These are phyloP conservation scores for Lipomyces chichibuensis DNA, from an alignment of 805 yeast species.

Conservation along the genomic window DNA sequence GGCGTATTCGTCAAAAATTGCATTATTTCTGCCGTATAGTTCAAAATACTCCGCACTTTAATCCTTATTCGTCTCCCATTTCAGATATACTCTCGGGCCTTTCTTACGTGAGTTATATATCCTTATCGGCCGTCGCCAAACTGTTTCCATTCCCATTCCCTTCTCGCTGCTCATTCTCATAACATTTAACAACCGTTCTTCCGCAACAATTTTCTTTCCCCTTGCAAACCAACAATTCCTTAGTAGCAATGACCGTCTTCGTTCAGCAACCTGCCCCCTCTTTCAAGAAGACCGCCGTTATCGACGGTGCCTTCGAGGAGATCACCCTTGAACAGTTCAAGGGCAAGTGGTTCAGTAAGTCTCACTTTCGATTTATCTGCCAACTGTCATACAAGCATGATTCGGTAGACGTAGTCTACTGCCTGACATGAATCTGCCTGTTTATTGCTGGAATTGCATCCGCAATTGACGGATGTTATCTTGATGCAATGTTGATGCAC, in stretches of 20 bases:
- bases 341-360: constrained; percentile 84
- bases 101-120: background rate
- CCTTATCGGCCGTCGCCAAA: background rate
- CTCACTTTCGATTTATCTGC: background rate
- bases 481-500: background rate
- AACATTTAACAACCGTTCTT: background rate
- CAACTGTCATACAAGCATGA: background rate
- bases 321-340: constrained; percentile 90
- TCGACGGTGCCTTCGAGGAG: constrained; percentile 95
- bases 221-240: background rate
- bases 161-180: background rate
- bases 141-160: background rate
- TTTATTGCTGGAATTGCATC: background rate
- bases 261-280: constrained; percentile 96
- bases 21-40: background rate
- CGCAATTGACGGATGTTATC: background rate
- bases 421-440: background rate
- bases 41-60: background rate
- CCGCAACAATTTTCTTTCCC: background rate
- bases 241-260: constrained; percentile 73
- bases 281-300: constrained; percentile 95
- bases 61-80: background rate
- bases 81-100: too few species aligned
- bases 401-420: background rate
- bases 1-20: background rate